Evolutionary conservation across 2,329 filamentous ascomycete species (phyloP).

Genomic region (Colletotrichum neosansevieriae): DNA sequence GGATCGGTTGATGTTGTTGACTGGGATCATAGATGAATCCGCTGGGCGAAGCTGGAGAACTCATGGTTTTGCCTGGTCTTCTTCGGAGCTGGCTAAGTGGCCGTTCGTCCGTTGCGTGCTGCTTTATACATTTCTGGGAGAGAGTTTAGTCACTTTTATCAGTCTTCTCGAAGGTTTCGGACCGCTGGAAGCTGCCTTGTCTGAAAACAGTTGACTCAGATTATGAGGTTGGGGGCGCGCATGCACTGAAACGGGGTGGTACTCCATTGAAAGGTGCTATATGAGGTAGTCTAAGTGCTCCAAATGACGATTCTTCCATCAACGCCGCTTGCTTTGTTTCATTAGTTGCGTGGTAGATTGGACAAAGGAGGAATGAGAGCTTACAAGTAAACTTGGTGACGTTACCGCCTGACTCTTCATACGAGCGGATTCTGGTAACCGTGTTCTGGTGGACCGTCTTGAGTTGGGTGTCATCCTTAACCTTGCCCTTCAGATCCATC

Average conservation of each 20-base stretch:
- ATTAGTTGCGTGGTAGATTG: constrained; percentile 34
- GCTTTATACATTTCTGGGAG: neutral
- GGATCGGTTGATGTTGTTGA: neutral
- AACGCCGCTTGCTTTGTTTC: constrained; percentile 77
- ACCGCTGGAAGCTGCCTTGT: neutral
- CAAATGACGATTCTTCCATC: constrained; percentile 87
- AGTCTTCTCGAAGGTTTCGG: neutral
- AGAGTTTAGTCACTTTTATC: neutral
- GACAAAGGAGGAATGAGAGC: constrained; percentile 50
- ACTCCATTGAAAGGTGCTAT: constrained; percentile 31
- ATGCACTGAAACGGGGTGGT: constrained; percentile 26
- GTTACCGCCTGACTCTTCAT: constrained; percentile 72
- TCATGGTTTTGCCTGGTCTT: neutral
- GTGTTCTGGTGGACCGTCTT: constrained; percentile 98
- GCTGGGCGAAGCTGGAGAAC: constrained; percentile 20
- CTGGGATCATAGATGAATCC: constrained; percentile 30
- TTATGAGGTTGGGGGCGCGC: neutral
- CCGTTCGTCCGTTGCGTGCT: neutral
- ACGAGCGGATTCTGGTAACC: constrained; percentile 85
- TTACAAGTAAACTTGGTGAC: constrained; percentile 90
- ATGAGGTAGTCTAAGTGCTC: constrained; percentile 64
- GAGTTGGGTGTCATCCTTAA: constrained; percentile 91
- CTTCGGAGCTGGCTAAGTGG: neutral
- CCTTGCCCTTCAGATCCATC: constrained; percentile 97
- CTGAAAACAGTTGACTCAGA: neutral